phyloP scores from a whole-genome alignment of 208 protist species.

The Wallacemonas sp. region DNA sequence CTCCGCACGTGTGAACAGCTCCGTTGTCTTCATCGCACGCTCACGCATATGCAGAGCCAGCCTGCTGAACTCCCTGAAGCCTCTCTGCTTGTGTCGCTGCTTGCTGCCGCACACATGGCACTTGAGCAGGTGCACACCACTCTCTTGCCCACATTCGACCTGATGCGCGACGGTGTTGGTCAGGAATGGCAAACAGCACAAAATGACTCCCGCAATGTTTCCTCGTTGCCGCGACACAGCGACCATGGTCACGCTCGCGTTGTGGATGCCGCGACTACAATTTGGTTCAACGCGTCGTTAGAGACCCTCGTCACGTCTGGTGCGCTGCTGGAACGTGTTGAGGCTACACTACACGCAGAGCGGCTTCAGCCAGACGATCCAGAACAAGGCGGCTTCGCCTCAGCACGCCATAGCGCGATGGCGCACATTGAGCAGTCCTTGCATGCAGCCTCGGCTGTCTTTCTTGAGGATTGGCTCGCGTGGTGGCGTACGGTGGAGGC shows the following conservation, averaged over 20 bases:
- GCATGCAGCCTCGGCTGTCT: background rate
- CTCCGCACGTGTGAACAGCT: background rate
- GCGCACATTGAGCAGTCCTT: background rate
- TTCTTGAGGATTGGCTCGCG: background rate
- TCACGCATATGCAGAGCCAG: background rate
- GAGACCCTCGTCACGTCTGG: background rate
- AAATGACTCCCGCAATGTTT: too few relatives aligned
- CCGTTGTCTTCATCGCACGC: background rate
- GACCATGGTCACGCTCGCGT: too few relatives aligned
- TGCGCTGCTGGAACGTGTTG: background rate
- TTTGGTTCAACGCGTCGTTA: conserved; percentile 7
- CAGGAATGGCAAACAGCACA: too few relatives aligned
- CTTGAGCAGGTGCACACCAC: background rate
- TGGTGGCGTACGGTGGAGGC: conserved; percentile 1
- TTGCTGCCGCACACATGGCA: background rate
- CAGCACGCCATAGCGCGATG: background rate
- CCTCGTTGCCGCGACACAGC: too few relatives aligned
- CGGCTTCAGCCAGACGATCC: background rate
- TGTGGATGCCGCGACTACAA: background rate
- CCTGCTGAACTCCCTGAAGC: background rate
- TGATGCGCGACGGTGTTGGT: too few relatives aligned
- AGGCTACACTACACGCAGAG: background rate
- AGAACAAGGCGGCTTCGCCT: background rate
- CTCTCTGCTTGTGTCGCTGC: background rate
- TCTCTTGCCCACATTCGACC: background rate